phyloP scores from a whole-genome alignment of 2,329 filamentous ascomycete species.

The Diplodia corticola region DNA sequence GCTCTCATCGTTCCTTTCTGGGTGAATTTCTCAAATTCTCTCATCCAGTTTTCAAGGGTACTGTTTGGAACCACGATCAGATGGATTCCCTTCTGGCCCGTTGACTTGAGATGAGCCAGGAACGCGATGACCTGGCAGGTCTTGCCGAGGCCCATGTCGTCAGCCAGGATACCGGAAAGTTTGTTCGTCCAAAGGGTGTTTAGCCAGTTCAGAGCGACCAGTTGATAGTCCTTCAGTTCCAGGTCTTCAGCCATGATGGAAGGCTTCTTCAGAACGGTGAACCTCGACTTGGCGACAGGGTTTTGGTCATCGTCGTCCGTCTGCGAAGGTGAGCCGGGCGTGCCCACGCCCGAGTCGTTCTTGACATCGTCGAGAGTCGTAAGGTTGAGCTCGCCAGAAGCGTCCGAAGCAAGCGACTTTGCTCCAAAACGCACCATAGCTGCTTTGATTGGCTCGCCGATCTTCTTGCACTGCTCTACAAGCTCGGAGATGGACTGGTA shows the following conservation, averaged over 20 bases:
- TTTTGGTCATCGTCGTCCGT: conserved; percentile 48
- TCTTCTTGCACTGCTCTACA: conserved; percentile 70
- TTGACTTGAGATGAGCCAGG: conserved; percentile 77
- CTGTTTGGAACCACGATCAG: conserved; percentile 90
- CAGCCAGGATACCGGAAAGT: conserved; percentile 87
- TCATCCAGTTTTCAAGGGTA: conserved; percentile 92
- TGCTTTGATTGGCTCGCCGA: conserved; percentile 66
- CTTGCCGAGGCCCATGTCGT: conserved; percentile 95
- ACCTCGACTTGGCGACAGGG: conserved; percentile 36
- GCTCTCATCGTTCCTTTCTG: conserved; percentile 62
- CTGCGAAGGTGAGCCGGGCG: conserved; percentile 49
- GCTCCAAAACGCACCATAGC: conserved; percentile 70
- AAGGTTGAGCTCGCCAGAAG: conserved; percentile 61
- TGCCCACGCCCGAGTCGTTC: conserved; percentile 66
- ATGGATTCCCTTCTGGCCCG: conserved; percentile 68
- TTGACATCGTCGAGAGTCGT: conserved; percentile 52
- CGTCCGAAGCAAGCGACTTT: conserved; percentile 55
- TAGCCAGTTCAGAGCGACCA: conserved; percentile 95
- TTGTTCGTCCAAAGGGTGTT: conserved; percentile 75
- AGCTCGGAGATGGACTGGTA: conserved; percentile 83
- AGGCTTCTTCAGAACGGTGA: conserved; percentile 65
- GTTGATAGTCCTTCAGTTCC: conserved; percentile 86
- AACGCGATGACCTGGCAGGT: conserved; percentile 96
- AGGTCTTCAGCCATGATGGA: conserved; percentile 73
- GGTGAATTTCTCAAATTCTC: conserved; percentile 86